Evolutionary conservation across 164 flowering plant species (phyloP), one percentile per base, ranked within the genome.

Genomic region (Taxillus chinensis): DNA sequence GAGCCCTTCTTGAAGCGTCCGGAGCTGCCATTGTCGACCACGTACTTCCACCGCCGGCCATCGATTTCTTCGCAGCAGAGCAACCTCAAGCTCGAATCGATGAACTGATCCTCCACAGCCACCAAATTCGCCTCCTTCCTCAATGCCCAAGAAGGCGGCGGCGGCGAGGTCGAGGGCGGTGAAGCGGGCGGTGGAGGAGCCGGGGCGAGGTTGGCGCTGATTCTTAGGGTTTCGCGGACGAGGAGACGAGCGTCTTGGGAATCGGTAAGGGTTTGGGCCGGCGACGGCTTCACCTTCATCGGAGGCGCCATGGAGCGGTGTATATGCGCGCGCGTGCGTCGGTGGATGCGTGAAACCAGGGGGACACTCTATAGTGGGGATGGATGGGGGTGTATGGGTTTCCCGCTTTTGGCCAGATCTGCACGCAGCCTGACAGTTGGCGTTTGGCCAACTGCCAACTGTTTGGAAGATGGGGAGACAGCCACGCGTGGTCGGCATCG

Each of bases 11-110:
- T 75, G 55, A 75, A 67, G 9, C 62, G 51, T 7, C 78, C 75
- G 8, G 71, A 49, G 12, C 56, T 65, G 16, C 74, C 81, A 0
- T 43, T 65, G 53, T 85, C 85, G 8, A 85, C 92, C 5, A 86
- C 79, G 63, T 86, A 85, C 51, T 84, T 75, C 90, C 92, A 91
- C 7, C 89, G 73, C 27, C 95, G 73, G 11, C 96, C 96, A 58
- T 89, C 89, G 49, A 89, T 63, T 69, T 85, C 92, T 77, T 93
- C 98, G 59, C 80, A 74, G 66, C 98, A 90, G 51, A 93, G 72
- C 64, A 93, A 73, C 62, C 87, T 79, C 68, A 80, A 72, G 72
- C 81, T 83, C n/a, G 95, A 79, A 66, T 81, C 75, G 2, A 83
- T 14, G 49, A 80, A 82, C 46, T 75, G 75, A 50, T 77, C 79